These are phyloP conservation scores for Cordyceps javanica DNA, from an alignment of 2,329 filamentous ascomycete genomes.

Conservation along the genomic window DNA sequence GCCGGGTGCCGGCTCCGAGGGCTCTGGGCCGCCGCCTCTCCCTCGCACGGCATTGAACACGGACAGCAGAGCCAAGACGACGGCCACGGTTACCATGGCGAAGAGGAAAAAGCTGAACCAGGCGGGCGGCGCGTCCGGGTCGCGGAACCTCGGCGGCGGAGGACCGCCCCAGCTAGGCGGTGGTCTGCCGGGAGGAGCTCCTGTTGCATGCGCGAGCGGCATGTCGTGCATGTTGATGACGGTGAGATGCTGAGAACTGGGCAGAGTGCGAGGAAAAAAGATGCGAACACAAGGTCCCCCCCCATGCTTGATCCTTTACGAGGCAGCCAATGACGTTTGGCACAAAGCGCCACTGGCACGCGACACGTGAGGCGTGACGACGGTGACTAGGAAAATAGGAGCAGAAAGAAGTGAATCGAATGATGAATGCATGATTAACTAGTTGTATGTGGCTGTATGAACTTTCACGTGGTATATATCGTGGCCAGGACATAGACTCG, in stretches of 20 bases:
- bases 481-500: no score
- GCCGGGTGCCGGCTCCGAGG: background rate
- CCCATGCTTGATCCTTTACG: background rate
- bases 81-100: background rate
- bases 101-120: background rate
- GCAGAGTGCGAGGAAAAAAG: background rate
- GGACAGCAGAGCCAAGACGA: background rate
- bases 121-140: background rate
- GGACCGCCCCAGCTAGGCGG: background rate
- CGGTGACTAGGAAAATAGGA: background rate
- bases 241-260: no score
- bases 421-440: no score
- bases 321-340: background rate
- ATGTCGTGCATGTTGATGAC: background rate
- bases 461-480: no score
- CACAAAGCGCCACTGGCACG: background rate
- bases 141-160: background rate
- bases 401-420: background rate
- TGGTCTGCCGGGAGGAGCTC: background rate
- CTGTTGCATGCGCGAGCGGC: background rate
- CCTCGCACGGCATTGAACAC: background rate
- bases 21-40: no score
- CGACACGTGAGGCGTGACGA: background rate
- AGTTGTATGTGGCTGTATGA: no score
- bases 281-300: no score